phyloP scores from a whole-genome alignment of 352 stramenopile species.

The Phytophthora syringae region DNA sequence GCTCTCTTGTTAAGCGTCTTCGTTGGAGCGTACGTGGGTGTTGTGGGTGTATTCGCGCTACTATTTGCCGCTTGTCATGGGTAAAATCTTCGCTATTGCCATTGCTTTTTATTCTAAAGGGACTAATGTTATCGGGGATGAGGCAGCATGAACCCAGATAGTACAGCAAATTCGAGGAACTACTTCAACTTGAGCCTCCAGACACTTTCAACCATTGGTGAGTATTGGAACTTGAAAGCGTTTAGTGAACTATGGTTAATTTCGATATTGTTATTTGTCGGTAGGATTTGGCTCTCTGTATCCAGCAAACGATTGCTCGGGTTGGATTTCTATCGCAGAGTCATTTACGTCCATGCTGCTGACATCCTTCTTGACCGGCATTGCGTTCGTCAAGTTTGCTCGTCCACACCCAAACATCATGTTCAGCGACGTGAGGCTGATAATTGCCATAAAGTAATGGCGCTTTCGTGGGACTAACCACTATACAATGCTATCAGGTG shows the following conservation, averaged over 20 bases:
- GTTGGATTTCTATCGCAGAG: conserved; percentile 59
- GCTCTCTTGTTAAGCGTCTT: conserved; percentile 52
- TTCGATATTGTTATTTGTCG: neutral
- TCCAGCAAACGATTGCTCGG: conserved; percentile 53
- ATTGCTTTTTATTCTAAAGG: neutral
- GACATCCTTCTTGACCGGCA: conserved; percentile 62
- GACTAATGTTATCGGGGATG: neutral
- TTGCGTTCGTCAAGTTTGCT: conserved; percentile 73
- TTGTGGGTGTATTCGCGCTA: conserved; percentile 57
- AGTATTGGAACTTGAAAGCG: neutral
- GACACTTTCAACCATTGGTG: conserved; percentile 65
- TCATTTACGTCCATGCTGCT: conserved; percentile 65
- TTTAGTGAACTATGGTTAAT: neutral
- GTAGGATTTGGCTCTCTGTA: conserved; percentile 59
- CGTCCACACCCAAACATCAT: conserved; percentile 54
- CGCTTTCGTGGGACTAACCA: neutral
- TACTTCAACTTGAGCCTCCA: conserved; percentile 74
- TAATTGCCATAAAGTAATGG: neutral
- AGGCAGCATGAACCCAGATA: conserved; percentile 4
- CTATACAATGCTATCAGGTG: conserved; percentile 19
- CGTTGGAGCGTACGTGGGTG: conserved; percentile 48
- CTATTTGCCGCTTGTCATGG: conserved; percentile 48
- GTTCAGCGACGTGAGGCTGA: conserved; percentile 46
- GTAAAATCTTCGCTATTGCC: conserved; percentile 21
- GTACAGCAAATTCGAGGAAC: conserved; percentile 34